Conservation (phyloP, 2,329 filamentous ascomycete species). For the Monilinia aucupariae region DNA sequence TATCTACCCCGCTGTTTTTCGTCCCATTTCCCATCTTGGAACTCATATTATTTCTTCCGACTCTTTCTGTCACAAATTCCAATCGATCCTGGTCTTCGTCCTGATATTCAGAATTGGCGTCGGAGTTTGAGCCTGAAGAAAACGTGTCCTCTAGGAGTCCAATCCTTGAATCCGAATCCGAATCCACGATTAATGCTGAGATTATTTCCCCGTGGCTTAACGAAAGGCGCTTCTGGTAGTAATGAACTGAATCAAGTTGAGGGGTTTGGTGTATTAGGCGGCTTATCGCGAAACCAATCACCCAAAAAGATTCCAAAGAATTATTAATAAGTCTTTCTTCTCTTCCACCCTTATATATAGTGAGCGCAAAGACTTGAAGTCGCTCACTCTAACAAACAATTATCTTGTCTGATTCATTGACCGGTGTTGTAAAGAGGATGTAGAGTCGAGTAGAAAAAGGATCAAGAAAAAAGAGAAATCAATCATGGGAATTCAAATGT, state of each 20-base stretch:
- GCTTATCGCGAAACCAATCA: background rate
- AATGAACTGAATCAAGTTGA: background rate
- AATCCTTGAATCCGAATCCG: constrained; percentile 3
- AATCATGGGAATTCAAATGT: constrained; percentile 4
- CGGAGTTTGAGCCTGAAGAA: constrained; percentile 21
- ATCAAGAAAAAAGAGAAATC: background rate
- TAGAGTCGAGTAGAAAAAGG: background rate
- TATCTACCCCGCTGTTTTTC: constrained; percentile 25
- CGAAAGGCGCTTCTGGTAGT: background rate
- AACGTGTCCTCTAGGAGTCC: constrained; percentile 33
- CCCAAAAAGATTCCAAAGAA: background rate
- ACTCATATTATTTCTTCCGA: constrained; percentile 12
- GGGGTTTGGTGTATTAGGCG: background rate
- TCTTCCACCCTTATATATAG: constrained; percentile 21
- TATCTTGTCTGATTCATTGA: constrained; percentile 10
- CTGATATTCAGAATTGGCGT: constrained; percentile 2
- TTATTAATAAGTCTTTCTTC: constrained; percentile 33
- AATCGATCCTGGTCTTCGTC: constrained; percentile 11
- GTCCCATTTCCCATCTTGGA: background rate
- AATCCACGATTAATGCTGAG: constrained; percentile 9
- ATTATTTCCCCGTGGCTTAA: background rate
- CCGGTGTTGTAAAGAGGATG: background rate
- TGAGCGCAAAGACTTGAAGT: constrained; percentile 37
- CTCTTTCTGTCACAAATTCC: constrained; percentile 17
- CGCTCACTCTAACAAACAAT: constrained; percentile 31